Base-by-base conservation (phyloP, 2,329 filamentous ascomycete species). In the Aspergillus novoparasiticus region DNA sequence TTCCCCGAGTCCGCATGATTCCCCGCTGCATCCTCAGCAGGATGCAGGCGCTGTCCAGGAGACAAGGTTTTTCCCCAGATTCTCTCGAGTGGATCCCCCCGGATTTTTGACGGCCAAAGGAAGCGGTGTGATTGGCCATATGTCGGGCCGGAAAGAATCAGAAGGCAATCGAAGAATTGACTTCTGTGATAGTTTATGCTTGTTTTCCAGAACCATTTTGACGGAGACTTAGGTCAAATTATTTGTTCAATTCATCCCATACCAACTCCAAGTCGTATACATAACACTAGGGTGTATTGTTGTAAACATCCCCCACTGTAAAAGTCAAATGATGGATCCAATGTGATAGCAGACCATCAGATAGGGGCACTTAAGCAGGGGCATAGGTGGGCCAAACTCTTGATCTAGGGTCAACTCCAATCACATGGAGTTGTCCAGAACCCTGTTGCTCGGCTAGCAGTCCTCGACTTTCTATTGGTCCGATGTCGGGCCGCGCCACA, bases 91-190 rank as follows among this genome's bases (percentile, higher is more conserved):
- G 43, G 43, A 46, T 23, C 43, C n/a, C 43, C 43, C 43, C 43
- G 43, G 43, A 23, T 46, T 46, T 46, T 46, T 23, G 43, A 23
- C 43, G 43, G 43, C n/a, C 43, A 14, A 46, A 46, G 8, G 5
- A 3, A 14, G 1, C 1, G n/a, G 2, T 46, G 2, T 46, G 43
- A 50, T 60, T 48, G 58, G 58, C 8, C 11, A 21, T 9, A 60
- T 50, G 51, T 57, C 58, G 58, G 58, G 28, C 58, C 58, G 58
- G 28, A 12, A 23, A 53, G n/a, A 46, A 46, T 23, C 9, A 23
- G n/a, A 46, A 46, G 43, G 43, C 4, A 46, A 23, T 21, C n/a
- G 43, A 46, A 46, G 43, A 46, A 46, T 46, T 46, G 43, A 23
- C n/a, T 46, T 46, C 4, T 6, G 21, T 12, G 12, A 11, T 12